These are phyloP conservation scores for Saccharomycopsis javanensis DNA, from an alignment of 805 yeast species.

Conservation along the genomic window DNA sequence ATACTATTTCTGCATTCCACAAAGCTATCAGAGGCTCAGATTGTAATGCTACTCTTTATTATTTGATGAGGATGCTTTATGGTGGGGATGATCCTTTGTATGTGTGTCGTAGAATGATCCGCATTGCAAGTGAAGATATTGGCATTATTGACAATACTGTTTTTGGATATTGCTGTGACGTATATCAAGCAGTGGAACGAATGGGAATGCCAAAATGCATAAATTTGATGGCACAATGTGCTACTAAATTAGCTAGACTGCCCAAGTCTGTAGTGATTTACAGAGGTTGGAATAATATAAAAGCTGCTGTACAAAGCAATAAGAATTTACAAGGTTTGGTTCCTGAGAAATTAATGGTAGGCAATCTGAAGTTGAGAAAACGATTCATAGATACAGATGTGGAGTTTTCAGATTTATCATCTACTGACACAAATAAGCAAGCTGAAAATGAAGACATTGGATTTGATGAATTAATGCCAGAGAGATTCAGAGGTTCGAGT, in stretches of 20 bases:
- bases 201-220: constrained; percentile 95
- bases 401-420: background rate
- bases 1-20: constrained; percentile 91
- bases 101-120: constrained; percentile 81
- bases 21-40: constrained; percentile 85
- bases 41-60: constrained; percentile 83
- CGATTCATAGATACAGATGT: background rate
- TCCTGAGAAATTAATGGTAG: background rate
- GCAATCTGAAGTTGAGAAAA: background rate
- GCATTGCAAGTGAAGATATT: constrained; percentile 92
- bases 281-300: constrained; percentile 51
- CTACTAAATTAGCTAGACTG: constrained; percentile 80
- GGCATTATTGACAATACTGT: constrained; percentile 79
- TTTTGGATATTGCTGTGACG: constrained; percentile 76
- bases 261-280: constrained; percentile 81
- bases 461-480: constrained; percentile 8
- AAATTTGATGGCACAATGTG: constrained; percentile 81
- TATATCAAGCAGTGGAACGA: constrained; percentile 79
- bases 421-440: background rate
- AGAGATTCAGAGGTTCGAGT: background rate
- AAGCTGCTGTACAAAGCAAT: constrained; percentile 6
- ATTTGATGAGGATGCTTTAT: constrained; percentile 75
- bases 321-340: constrained; percentile 6
- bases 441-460: background rate
- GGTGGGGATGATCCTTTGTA: constrained; percentile 94